These are phyloP conservation scores for Suillus decipiens DNA, from an alignment of 768 basidiomycete genomes.

Conservation along the genomic window DNA sequence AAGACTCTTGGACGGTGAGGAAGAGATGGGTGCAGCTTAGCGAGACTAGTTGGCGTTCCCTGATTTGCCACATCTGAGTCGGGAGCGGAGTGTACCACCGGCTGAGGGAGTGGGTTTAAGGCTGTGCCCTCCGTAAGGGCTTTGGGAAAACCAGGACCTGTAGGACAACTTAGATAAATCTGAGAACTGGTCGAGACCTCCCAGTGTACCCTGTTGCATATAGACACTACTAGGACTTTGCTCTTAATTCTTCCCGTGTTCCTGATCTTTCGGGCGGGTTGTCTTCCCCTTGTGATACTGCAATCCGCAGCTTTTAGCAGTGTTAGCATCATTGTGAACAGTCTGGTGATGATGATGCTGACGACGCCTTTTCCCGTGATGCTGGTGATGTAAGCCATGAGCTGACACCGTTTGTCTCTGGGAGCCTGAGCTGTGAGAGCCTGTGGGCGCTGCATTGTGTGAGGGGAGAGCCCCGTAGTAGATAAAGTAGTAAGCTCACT, in stretches of 20 bases:
- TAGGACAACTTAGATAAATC: background rate
- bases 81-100: background rate
- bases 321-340: background rate
- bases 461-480: background rate
- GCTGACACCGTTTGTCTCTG: background rate
- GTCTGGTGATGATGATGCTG: background rate
- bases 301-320: background rate
- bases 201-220: background rate
- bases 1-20: background rate
- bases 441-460: background rate
- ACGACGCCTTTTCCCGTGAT: background rate
- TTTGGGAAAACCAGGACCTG: background rate
- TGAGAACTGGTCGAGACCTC: background rate
- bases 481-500: background rate
- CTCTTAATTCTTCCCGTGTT: background rate
- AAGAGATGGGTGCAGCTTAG: constrained; percentile 2
- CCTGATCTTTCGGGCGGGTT: background rate
- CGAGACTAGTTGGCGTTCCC: background rate
- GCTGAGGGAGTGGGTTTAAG: background rate
- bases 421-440: background rate
- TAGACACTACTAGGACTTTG: background rate
- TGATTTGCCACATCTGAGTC: background rate
- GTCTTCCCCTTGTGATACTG: background rate
- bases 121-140: background rate
- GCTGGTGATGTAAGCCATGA: background rate